Percentiles rank a stretch among this genome's conserved stretches.
These are phyloP conservation scores for Verbena officinalis DNA, from an alignment of 257 asterid genomes.

Conservation along the genomic window DNA sequence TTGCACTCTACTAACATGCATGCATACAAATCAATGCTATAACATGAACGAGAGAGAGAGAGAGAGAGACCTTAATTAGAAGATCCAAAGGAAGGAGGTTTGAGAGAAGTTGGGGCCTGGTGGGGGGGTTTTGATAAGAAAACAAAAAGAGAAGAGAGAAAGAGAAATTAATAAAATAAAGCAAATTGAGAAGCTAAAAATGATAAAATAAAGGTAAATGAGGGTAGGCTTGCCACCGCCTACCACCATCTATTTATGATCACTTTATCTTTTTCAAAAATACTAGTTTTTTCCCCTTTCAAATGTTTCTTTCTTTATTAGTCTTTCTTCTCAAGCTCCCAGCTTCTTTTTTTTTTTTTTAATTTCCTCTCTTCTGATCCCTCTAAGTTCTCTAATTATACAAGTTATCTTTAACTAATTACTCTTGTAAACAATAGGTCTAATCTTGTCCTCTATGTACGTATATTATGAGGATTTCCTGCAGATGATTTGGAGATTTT, in stretches of 20 bases:
- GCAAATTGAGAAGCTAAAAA: slow-evolving; percentile 25
- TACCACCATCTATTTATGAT: slow-evolving; percentile 16
- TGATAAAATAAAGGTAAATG: slow-evolving; percentile 32
- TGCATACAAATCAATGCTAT: not conserved
- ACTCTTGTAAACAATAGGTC: too few species aligned
- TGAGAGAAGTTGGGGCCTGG: slow-evolving; percentile 31
- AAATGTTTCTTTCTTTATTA: slow-evolving; percentile 30
- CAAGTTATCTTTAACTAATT: not conserved
- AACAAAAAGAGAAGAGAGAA: slow-evolving; percentile 52
- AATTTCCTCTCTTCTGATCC: slow-evolving; percentile 4
- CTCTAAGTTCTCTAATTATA: not conserved
- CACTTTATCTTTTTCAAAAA: slow-evolving; percentile 46
- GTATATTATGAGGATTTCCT: not conserved
- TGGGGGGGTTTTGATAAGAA: slow-evolving; percentile 55
- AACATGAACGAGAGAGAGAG: slow-evolving; percentile 26
- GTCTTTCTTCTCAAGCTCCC: slow-evolving; percentile 49
- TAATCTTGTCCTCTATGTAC: not conserved
- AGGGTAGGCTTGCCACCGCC: slow-evolving; percentile 42
- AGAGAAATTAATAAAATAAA: slow-evolving; percentile 28
- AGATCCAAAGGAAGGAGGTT: slow-evolving; percentile 40
- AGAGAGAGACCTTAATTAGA: slow-evolving; percentile 45
- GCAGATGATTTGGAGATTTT: not conserved
- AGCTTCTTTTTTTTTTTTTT: not conserved
- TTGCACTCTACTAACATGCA: not conserved
- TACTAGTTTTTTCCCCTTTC: slow-evolving; percentile 30